phyloP scores from a whole-genome alignment of 495 filamentous ascomycete species.

The Xylaria curta region DNA sequence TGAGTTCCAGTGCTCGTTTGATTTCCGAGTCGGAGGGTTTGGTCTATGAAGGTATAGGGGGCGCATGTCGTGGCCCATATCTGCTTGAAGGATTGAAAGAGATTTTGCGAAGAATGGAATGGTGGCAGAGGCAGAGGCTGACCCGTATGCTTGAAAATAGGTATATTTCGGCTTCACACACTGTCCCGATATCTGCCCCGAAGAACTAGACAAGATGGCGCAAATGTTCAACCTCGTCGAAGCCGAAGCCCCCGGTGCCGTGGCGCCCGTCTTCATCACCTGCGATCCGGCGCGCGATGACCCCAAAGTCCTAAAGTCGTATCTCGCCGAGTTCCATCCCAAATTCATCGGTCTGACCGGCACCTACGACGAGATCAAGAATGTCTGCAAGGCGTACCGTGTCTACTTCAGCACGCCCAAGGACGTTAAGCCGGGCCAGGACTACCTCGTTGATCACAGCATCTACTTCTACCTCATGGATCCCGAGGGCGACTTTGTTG shows the following conservation, averaged over 20 bases:
- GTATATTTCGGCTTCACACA: slow-evolving; percentile 99
- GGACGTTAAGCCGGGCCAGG: slow-evolving; percentile 87
- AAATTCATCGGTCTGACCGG: slow-evolving; percentile 88
- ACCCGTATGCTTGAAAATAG: slow-evolving; percentile 38
- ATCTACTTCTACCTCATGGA: slow-evolving; percentile 99
- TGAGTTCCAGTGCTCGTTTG: slow-evolving; percentile 35
- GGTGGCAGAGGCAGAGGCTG: not conserved
- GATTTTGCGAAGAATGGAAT: not conserved
- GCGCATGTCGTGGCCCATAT: not conserved
- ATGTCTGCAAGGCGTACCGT: slow-evolving; percentile 90
- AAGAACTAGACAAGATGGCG: slow-evolving; percentile 99
- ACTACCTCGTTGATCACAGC: slow-evolving; percentile 97
- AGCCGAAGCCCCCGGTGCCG: slow-evolving; percentile 45
- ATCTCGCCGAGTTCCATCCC: slow-evolving; percentile 92
- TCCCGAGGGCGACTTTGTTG: slow-evolving; percentile 97
- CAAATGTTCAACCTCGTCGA: slow-evolving; percentile 85
- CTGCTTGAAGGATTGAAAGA: not conserved
- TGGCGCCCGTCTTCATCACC: slow-evolving; percentile 84
- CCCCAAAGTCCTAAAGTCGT: slow-evolving; percentile 80
- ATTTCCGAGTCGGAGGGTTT: not conserved
- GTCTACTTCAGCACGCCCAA: slow-evolving; percentile 96
- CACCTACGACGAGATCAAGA: slow-evolving; percentile 88
- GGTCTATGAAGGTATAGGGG: not conserved
- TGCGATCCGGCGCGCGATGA: slow-evolving; percentile 93
- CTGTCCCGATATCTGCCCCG: slow-evolving; percentile 98